Evolutionary conservation across 2,329 filamentous ascomycete genomes (phyloP).

Genomic region (Colletotrichum tanaceti): DNA sequence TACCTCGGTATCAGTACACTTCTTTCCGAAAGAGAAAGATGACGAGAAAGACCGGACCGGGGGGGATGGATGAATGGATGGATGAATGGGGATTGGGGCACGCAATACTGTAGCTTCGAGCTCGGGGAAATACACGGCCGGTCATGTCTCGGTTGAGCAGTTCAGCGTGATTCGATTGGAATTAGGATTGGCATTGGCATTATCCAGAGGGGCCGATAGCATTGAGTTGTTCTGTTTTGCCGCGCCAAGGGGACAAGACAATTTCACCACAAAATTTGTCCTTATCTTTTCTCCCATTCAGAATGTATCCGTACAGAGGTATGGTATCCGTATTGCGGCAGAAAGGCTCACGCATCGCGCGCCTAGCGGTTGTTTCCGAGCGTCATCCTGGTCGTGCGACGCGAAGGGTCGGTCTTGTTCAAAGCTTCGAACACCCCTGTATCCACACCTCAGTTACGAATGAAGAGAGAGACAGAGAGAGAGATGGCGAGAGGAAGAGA

Average conservation of each 20-base stretch:
- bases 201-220: too few species aligned
- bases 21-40: background rate
- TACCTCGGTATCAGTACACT: background rate
- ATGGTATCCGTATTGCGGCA: background rate
- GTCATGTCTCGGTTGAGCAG: conserved; percentile 28
- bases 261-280: background rate
- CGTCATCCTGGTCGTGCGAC: conserved; percentile 36
- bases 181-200: background rate
- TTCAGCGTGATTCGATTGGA: background rate
- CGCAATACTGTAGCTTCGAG: background rate
- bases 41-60: conserved; percentile 9
- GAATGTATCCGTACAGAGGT: too few species aligned
- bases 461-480: background rate
- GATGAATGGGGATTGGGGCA: too few species aligned
- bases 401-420: conserved; percentile 37
- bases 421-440: conserved; percentile 37
- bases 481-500: background rate
- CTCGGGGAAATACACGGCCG: conserved; percentile 11
- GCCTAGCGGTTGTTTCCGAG: conserved; percentile 40
- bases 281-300: background rate
- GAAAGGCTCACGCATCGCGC: conserved; percentile 34
- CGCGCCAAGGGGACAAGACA: background rate
- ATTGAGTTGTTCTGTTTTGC: too few species aligned
- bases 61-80: too few species aligned
- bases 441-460: background rate